Conservation (phyloP, 495 filamentous ascomycete species). For the Podospora appendiculata region DNA sequence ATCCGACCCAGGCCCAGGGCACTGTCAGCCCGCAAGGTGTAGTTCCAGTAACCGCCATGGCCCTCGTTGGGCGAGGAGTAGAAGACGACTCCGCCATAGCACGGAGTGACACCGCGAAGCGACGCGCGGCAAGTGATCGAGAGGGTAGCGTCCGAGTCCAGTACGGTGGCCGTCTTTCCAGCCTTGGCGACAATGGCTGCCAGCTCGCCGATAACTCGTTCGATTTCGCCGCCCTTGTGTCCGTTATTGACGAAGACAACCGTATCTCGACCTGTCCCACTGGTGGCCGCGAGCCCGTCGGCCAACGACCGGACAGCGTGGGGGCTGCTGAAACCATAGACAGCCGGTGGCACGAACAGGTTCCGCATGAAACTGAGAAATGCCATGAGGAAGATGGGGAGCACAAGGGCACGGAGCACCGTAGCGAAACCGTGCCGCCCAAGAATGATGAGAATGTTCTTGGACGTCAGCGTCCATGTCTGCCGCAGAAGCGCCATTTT, state of each 20-base stretch:
- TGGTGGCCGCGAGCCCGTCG: slow-evolving; percentile 46
- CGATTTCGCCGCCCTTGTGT: slow-evolving; percentile 59
- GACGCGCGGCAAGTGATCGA: slow-evolving; percentile 54
- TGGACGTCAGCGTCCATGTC: slow-evolving; percentile 62
- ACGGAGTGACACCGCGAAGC: slow-evolving; percentile 61
- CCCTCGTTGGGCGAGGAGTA: slow-evolving; percentile 63
- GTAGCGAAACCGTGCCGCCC: slow-evolving; percentile 57
- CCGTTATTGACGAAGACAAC: slow-evolving; percentile 80
- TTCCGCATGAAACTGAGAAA: slow-evolving; percentile 63
- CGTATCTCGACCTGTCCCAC: slow-evolving; percentile 44
- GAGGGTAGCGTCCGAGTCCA: slow-evolving; percentile 47
- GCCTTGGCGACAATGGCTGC: slow-evolving; percentile 39
- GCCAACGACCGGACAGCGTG: slow-evolving; percentile 51
- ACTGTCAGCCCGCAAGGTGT: slow-evolving; percentile 68
- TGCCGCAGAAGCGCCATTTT: slow-evolving; percentile 38
- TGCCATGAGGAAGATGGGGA: slow-evolving; percentile 61
- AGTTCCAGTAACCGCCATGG: slow-evolving; percentile 65
- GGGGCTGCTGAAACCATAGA: slow-evolving; percentile 56
- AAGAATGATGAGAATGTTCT: slow-evolving; percentile 66
- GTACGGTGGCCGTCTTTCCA: slow-evolving; percentile 48
- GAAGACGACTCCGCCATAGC: slow-evolving; percentile 72
- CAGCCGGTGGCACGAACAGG: slow-evolving; percentile 57
- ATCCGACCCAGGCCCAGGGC: slow-evolving; percentile 49
- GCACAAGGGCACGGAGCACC: slow-evolving; percentile 56
- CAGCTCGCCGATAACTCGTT: slow-evolving; percentile 58